Percentiles rank a stretch among this genome's conserved stretches.
phyloP scores from a whole-genome alignment of 176 grass and related monocot species.

The Urochloa ruziziensis region DNA sequence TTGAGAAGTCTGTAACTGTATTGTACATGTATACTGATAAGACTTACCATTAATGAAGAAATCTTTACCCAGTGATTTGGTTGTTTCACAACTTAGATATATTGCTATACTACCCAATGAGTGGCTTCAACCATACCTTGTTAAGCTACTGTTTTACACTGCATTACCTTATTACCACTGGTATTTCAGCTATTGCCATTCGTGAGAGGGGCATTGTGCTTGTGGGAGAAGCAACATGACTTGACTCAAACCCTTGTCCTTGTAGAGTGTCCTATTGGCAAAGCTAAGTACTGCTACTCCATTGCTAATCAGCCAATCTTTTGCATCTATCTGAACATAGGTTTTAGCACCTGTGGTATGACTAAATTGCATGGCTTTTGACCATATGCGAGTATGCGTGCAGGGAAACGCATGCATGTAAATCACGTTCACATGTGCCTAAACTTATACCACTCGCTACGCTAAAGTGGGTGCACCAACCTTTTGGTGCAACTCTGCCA shows the following conservation, averaged over 20 bases:
- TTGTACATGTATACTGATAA: not conserved
- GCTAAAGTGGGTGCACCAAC: not conserved
- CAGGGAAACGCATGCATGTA: not conserved
- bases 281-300: not conserved
- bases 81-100: slow-evolving; percentile 2
- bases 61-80: not conserved
- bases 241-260: slow-evolving; percentile 27
- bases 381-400: not conserved
- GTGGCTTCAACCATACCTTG: not conserved
- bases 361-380: slow-evolving; percentile 7
- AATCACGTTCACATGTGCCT: not conserved
- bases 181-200: too few species aligned
- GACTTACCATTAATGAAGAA: not conserved
- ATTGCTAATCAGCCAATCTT: slow-evolving; percentile 22
- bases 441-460: not conserved
- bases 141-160: not conserved
- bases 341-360: not conserved
- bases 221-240: slow-evolving; percentile 26
- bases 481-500: not conserved
- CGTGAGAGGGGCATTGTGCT: not conserved
- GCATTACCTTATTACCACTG: slow-evolving; percentile 5
- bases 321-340: not conserved
- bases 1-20: slow-evolving; percentile 2
- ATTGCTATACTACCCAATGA: not conserved
- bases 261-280: not conserved